These are phyloP conservation scores for Paecilomyces formosus DNA, from an alignment of 2,329 filamentous ascomycete species.

Conservation along the genomic window DNA sequence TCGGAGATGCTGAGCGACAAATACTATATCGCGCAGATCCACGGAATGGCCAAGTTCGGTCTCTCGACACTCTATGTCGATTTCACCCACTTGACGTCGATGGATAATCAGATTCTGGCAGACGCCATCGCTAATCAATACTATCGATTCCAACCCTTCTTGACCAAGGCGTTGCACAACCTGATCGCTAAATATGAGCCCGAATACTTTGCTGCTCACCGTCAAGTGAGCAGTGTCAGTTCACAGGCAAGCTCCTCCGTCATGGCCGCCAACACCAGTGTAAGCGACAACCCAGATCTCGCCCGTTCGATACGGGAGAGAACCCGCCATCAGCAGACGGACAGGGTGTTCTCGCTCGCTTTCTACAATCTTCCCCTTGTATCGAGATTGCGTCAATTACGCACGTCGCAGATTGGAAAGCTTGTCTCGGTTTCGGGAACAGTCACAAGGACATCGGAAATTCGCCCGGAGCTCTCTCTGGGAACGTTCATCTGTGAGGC, in stretches of 20 bases:
- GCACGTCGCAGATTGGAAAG: constrained; percentile 85
- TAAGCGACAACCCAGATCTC: constrained; percentile 51
- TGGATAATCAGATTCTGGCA: constrained; percentile 72
- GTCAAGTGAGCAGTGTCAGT: constrained; percentile 66
- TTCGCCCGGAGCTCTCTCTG: constrained; percentile 83
- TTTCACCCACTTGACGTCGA: constrained; percentile 68
- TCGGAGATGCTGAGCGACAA: constrained; percentile 52
- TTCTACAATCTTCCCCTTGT: constrained; percentile 91
- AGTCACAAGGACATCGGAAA: constrained; percentile 93
- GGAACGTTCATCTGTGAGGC: constrained; percentile 88
- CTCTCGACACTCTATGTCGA: constrained; percentile 62
- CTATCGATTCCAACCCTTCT: constrained; percentile 89
- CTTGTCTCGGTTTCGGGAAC: constrained; percentile 94
- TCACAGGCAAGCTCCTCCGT: constrained; percentile 61
- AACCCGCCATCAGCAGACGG: constrained; percentile 87
- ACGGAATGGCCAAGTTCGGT: constrained; percentile 53
- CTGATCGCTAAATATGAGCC: constrained; percentile 93
- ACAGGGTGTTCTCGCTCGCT: constrained; percentile 88
- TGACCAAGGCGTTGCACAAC: constrained; percentile 81
- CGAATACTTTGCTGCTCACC: constrained; percentile 86
- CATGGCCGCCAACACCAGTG: constrained; percentile 52
- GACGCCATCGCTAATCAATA: constrained; percentile 84
- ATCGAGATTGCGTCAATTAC: constrained; percentile 74
- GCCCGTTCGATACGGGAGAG: constrained; percentile 54
- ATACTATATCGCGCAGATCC: constrained; percentile 61